These are phyloP conservation scores for Aquanectria penicillioides DNA, from an alignment of 2,329 filamentous ascomycete species.

Conservation along the genomic window DNA sequence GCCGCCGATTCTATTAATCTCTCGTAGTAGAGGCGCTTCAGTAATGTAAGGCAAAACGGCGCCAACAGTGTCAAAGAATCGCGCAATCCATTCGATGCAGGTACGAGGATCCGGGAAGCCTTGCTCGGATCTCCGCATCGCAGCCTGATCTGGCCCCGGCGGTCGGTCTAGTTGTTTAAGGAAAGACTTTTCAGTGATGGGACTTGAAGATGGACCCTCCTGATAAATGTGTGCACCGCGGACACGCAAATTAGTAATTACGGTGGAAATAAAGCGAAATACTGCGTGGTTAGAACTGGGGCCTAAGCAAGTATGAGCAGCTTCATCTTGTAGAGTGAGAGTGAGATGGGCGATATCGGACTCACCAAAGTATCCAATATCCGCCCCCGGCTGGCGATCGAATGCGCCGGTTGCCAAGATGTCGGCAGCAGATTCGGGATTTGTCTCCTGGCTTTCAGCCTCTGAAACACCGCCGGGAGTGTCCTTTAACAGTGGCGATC, in stretches of 20 bases:
- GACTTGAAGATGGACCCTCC: slow-evolving; percentile 12
- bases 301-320: slow-evolving; percentile 28
- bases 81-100: slow-evolving; percentile 34
- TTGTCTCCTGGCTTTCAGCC: slow-evolving; percentile 13
- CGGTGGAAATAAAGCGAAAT: slow-evolving; percentile 40
- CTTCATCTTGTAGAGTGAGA: neutral
- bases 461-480: slow-evolving; percentile 8
- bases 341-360: neutral
- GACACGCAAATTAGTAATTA: slow-evolving; percentile 39
- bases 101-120: slow-evolving; percentile 27
- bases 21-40: slow-evolving; percentile 31
- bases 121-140: neutral
- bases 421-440: slow-evolving; percentile 39
- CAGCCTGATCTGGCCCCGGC: neutral
- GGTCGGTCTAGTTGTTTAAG: neutral
- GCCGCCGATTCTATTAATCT: slow-evolving; percentile 30
- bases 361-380: slow-evolving; percentile 42
- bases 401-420: slow-evolving; percentile 42
- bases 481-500: slow-evolving; percentile 9
- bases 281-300: slow-evolving; percentile 45
- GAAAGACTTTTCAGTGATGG: slow-evolving; percentile 1
- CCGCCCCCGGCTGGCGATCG: slow-evolving; percentile 37
- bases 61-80: slow-evolving; percentile 45
- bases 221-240: slow-evolving; percentile 20
- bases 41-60: slow-evolving; percentile 39